A percentile compares a stretch with the other conserved stretches of the same genome.
phyloP scores from a whole-genome alignment of 2,329 filamentous ascomycete species.

The Fusarium incarnatum region DNA sequence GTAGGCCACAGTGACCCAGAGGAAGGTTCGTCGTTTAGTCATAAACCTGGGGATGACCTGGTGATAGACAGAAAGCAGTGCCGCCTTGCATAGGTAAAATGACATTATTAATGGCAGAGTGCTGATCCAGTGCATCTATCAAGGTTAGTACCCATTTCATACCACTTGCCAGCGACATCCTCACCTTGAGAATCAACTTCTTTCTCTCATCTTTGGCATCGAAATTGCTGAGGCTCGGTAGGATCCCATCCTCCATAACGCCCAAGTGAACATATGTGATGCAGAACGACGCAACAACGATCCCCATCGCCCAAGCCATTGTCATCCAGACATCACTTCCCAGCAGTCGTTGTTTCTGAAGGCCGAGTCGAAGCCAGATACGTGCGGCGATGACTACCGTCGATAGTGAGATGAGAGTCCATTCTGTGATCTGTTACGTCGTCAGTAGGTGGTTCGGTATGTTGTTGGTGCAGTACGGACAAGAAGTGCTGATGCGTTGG shows the following conservation, averaged over 20 bases:
- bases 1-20: slow-evolving; percentile 13
- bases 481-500: slow-evolving; percentile 10
- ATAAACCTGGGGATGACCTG: slow-evolving; percentile 27
- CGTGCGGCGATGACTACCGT: slow-evolving; percentile 23
- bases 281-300: background rate
- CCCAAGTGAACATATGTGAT: slow-evolving; percentile 11
- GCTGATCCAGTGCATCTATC: slow-evolving; percentile 23
- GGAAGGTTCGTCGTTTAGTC: slow-evolving; percentile 23
- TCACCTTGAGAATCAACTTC: background rate
- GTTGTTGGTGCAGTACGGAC: background rate
- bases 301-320: slow-evolving; percentile 13
- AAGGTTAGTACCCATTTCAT: rapidly evolving
- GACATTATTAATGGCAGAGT: slow-evolving; percentile 24
- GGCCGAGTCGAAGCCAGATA: slow-evolving; percentile 25
- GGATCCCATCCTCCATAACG: slow-evolving; percentile 8
- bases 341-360: slow-evolving; percentile 25
- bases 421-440: slow-evolving; percentile 13
- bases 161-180: rapidly evolving
- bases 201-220: background rate
- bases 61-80: slow-evolving; percentile 20
- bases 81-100: slow-evolving; percentile 33
- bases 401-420: slow-evolving; percentile 26
- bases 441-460: background rate
- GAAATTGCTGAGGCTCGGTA: background rate
- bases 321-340: slow-evolving; percentile 29